Base-by-base conservation (phyloP, 73 alveolate genomes). In the Halteria grandinella region DNA sequence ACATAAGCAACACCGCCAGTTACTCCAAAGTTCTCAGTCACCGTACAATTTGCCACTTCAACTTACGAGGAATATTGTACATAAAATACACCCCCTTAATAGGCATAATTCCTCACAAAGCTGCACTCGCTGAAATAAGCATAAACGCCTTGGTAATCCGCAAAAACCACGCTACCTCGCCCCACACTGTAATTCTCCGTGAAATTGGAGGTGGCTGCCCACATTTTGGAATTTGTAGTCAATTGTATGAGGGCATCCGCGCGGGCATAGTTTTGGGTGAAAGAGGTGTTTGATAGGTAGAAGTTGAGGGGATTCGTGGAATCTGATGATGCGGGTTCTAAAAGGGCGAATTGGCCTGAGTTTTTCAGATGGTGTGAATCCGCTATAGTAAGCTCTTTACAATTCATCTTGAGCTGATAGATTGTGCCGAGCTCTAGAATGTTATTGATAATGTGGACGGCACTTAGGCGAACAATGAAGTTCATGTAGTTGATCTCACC, bases 1-100 rank as follows among this genome's bases (percentile, higher is more conserved):
- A 73, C 57, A 54, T 73, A 73, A 23, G 85, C 85, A 1, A 73
- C 85, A 1, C 85, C 85, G 4, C 85, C 85, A 1, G 57, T 52
- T 3, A 73, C 71, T 32, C 69, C 85, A 36, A 53, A 73, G 44
- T 73, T 73, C 29, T 55, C 31, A 8, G 12, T n/a, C 11, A 73
- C 12, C 0, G 75, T 54, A 36, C 76, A 54, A 24, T 51, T 37
- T 2, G 23, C 20, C 20, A 73, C 49, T 7, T 52, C 53, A 55
- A 73, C 64, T 5, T n/a, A 47, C 36, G 76, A 52, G 4, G 85
- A 54, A 43, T 73, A 73, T 36, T 73, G 39, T 24, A 73, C 41
- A 25, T 73, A 73, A 29, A 73, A 73, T 6, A 49, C 54, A 24
- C 85, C 71, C 5, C 85, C 85, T 54, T 73, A 39, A 54, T 73